These are phyloP conservation scores for Hygrophila difformis DNA, from an alignment of 257 asterid species.

Conservation along the genomic window DNA sequence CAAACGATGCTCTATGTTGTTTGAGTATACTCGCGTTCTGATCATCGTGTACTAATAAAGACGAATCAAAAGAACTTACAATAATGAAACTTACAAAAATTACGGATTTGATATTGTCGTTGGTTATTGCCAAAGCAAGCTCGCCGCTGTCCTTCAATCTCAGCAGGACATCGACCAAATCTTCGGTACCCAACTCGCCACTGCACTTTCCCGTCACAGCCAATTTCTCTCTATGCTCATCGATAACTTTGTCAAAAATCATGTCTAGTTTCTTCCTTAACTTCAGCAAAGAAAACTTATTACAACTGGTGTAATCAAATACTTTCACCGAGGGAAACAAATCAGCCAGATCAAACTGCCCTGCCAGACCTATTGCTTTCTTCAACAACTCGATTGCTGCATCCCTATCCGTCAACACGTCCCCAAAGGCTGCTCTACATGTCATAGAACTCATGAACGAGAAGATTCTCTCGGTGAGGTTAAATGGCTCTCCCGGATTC, in stretches of 20 bases:
- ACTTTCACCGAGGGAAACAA: constrained; percentile 12
- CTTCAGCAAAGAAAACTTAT: constrained; percentile 19
- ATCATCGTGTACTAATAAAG: no score
- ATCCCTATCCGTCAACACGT: constrained; percentile 13
- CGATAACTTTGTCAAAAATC: constrained; percentile 21
- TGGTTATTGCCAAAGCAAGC: constrained; percentile 17
- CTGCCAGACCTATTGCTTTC: neutral
- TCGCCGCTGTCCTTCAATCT: constrained; percentile 22
- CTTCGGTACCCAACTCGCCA: constrained; percentile 28
- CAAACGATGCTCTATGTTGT: no score
- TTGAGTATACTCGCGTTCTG: no score
- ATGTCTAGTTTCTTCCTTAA: constrained; percentile 19
- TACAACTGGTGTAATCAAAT: constrained; percentile 15
- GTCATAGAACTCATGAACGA: constrained; percentile 13
- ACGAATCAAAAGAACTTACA: no score
- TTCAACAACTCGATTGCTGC: constrained; percentile 7
- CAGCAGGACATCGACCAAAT: constrained; percentile 31
- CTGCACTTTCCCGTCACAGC: constrained; percentile 11
- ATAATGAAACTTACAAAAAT: constrained; percentile 18
- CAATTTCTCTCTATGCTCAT: constrained; percentile 20
- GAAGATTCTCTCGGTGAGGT: constrained; percentile 12
- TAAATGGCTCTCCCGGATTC: neutral
- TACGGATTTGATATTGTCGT: constrained; percentile 28
- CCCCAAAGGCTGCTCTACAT: constrained; percentile 15
- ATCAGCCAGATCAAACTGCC: constrained; percentile 15